Percentiles rank a stretch among this genome's conserved stretches.
Conservation (phyloP, 2,329 filamentous ascomycete species). For the Neonectria ditissima region DNA sequence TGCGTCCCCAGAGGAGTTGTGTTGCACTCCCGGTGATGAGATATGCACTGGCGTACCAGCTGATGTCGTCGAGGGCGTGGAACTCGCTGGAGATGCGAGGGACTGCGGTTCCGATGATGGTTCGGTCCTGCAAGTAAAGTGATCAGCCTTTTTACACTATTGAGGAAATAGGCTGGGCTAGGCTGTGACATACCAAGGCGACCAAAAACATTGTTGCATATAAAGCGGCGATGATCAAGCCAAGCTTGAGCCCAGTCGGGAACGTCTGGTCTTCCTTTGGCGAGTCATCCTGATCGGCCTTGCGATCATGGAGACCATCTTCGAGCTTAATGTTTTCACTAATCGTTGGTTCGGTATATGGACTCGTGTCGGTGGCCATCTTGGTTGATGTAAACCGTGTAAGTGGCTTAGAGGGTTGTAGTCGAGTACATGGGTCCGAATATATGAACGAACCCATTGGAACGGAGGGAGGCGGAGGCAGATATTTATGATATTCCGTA, state of each 20-base stretch:
- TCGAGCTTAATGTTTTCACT: background rate
- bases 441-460: background rate
- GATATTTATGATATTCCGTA: conserved; percentile 7
- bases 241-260: conserved; percentile 15
- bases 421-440: background rate
- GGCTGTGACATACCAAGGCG: conserved; percentile 18
- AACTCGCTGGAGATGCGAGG: conserved; percentile 41
- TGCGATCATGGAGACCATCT: background rate
- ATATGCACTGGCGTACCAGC: conserved; percentile 50
- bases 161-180: background rate
- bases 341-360: no score
- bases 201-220: conserved; percentile 27
- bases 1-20: conserved; percentile 43
- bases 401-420: background rate
- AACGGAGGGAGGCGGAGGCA: background rate
- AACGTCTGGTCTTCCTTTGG: background rate
- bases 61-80: conserved; percentile 56
- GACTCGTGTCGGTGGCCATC: background rate
- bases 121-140: conserved; percentile 9
- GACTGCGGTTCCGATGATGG: conserved; percentile 27
- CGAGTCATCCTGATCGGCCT: background rate
- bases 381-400: background rate
- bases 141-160: background rate
- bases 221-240: conserved; percentile 20
- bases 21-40: conserved; percentile 42